These are phyloP conservation scores for Cystobasidium sp. DNA, from an alignment of 1,284 basidiomycete species.

Conservation along the genomic window DNA sequence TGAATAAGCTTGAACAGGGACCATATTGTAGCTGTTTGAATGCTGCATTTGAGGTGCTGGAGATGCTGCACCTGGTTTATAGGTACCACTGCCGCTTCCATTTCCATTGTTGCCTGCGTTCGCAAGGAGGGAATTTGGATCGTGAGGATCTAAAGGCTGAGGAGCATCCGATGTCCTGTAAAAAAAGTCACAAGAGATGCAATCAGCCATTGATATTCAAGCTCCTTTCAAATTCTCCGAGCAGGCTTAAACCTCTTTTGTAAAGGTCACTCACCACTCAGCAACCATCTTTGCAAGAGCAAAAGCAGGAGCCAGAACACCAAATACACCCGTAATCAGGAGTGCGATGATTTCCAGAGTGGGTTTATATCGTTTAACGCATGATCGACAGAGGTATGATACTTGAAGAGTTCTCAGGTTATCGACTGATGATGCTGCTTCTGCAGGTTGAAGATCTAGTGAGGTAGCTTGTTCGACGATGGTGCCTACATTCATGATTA, in stretches of 20 bases:
- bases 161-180: conserved; percentile 23
- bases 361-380: conserved; percentile 39
- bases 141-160: conserved; percentile 12
- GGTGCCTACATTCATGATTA: too few species aligned
- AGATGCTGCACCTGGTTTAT: not conserved
- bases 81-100: not conserved
- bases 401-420: conserved; percentile 39
- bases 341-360: conserved; percentile 37
- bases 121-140: not conserved
- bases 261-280: conserved; percentile 33
- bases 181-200: not conserved
- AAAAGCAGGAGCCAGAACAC: conserved; percentile 35
- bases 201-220: not conserved
- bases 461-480: conserved; percentile 37
- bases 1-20: conserved; percentile 24
- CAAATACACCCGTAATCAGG: conserved; percentile 35
- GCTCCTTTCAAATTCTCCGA: not conserved
- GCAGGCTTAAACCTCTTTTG: too few species aligned
- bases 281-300: conserved; percentile 31
- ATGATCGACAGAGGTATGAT: conserved; percentile 42
- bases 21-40: conserved; percentile 22
- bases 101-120: not conserved
- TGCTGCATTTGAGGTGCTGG: conserved; percentile 20
- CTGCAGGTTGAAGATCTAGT: conserved; percentile 40
- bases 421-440: not conserved